phyloP scores from a whole-genome alignment of 2,329 filamentous ascomycete species.

The Colletotrichum sp. region DNA sequence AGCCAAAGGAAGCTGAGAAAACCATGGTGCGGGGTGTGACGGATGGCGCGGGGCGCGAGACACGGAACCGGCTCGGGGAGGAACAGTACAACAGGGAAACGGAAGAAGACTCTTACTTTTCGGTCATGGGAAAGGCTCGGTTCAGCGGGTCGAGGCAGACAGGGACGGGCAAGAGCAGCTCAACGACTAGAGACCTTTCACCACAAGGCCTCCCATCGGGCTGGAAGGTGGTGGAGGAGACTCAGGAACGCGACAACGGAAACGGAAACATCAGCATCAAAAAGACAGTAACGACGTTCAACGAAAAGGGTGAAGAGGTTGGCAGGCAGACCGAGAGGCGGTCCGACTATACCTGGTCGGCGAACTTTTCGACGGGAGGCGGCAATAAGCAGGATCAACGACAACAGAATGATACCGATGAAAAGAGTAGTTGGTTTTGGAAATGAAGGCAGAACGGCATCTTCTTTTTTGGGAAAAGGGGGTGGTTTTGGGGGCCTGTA shows the following conservation, averaged over 20 bases:
- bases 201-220: slow-evolving; percentile 5
- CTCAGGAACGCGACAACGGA: slow-evolving; percentile 13
- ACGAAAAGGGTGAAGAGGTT: slow-evolving; percentile 21
- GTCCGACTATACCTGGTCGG: slow-evolving; percentile 19
- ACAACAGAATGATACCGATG: neutral
- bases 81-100: slow-evolving; percentile 1
- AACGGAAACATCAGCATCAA: slow-evolving; percentile 19
- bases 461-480: neutral
- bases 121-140: slow-evolving; percentile 9
- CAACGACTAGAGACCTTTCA: slow-evolving; percentile 4
- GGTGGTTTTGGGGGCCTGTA: neutral
- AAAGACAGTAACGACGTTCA: slow-evolving; percentile 18
- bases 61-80: neutral
- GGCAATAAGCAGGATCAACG: neutral
- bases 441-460: slow-evolving; percentile 3
- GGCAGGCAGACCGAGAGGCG: slow-evolving; percentile 14
- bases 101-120: slow-evolving; percentile 16
- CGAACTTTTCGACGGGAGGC: slow-evolving; percentile 2
- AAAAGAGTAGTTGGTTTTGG: slow-evolving; percentile 20
- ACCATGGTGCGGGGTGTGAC: neutral
- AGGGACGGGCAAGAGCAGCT: neutral
- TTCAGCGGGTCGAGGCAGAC: slow-evolving; percentile 3
- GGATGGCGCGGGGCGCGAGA: neutral
- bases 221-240: slow-evolving; percentile 18
- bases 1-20: neutral